Evolutionary conservation across 2,329 filamentous ascomycete genomes (phyloP).

Genomic region (Colletotrichum sp.): DNA sequence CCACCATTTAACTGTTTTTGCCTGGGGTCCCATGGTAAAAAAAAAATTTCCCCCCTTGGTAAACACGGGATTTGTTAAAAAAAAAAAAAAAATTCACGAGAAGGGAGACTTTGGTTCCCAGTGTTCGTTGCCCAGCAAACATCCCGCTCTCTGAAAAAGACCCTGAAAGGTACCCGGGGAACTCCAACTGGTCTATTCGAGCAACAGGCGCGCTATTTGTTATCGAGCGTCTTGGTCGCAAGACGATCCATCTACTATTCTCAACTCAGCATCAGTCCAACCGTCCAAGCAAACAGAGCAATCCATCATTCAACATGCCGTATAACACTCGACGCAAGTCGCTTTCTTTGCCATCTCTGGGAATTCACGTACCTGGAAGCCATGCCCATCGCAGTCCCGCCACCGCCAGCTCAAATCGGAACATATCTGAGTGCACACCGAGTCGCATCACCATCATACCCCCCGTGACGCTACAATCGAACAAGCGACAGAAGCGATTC

Average conservation of each 20-base stretch:
- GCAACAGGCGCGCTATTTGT: background rate
- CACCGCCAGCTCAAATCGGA: constrained; percentile 39
- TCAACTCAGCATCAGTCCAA: background rate
- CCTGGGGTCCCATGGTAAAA: background rate
- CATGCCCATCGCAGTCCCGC: constrained; percentile 63
- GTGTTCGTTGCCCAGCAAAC: background rate
- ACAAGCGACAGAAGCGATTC: constrained; percentile 80
- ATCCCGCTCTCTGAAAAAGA: background rate
- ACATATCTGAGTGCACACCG: constrained; percentile 24
- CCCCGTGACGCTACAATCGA: constrained; percentile 42
- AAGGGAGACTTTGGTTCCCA: background rate
- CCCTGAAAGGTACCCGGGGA: background rate
- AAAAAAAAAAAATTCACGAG: background rate
- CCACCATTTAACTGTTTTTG: background rate
- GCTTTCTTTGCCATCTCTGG: constrained; percentile 88
- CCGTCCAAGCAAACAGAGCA: background rate
- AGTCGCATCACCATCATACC: background rate
- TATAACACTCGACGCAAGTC: constrained; percentile 98
- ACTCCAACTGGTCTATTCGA: background rate
- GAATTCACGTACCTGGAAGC: constrained; percentile 82
- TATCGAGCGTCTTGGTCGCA: background rate
- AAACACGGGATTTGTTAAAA: background rate
- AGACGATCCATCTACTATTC: background rate
- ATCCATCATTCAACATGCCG: constrained; percentile 63
- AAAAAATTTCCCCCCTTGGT: background rate